Evolutionary conservation across 192 early-diverging fungal genomes (phyloP), one percentile per base, ranked within the genome.

Genomic region (Gamsiella multidivaricata): DNA sequence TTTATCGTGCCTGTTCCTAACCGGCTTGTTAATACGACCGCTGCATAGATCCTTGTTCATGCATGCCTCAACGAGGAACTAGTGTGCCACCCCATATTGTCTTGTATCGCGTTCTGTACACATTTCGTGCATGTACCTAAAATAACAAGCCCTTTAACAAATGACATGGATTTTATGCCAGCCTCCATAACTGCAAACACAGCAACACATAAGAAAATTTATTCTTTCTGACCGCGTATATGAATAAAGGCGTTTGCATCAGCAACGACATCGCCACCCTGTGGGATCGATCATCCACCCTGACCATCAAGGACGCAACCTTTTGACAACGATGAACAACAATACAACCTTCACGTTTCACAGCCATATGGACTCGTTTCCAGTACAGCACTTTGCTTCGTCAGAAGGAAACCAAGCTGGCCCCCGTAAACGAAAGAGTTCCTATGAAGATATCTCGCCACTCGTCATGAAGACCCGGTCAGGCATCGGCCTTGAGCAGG

Each of bases 401-500:
- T 23, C 58, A 47, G 47, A 29, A 43, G 53, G 11, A 4, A 25
- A 18, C 9, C 49, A 41, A 32, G 39, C 23, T 15, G 42, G 54
- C 12, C 69, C 74, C 3, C 59, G 42, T 6, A 78, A 78, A 47
- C 47, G 74, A 28, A 78, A 69, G 32, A 76, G 59, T 37, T 69
- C 74, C 1, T 50, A 64, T 58, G 74, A 78, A 2, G 74, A 78
- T 52, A 64, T 57, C 1, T 78, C 74, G 39, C 74, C 74, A 1
- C 51, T 78, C 6, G 58, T 54, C 5, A 78, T 69, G 65, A 78
- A 78, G 36, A 78, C 74, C 15, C 58, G 74, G 12, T 25, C 61
- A 29, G 74, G 74, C 3, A 64, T 78, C 25, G 74, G 74, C 15
- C 66, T 78, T 52, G 74, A 78, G 36, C 33, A 68, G 22, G 74